Evolutionary conservation across 192 early-diverging fungal genomes (phyloP), one percentile per base, ranked within the genome.

Genomic region (Coemansia sp.): DNA sequence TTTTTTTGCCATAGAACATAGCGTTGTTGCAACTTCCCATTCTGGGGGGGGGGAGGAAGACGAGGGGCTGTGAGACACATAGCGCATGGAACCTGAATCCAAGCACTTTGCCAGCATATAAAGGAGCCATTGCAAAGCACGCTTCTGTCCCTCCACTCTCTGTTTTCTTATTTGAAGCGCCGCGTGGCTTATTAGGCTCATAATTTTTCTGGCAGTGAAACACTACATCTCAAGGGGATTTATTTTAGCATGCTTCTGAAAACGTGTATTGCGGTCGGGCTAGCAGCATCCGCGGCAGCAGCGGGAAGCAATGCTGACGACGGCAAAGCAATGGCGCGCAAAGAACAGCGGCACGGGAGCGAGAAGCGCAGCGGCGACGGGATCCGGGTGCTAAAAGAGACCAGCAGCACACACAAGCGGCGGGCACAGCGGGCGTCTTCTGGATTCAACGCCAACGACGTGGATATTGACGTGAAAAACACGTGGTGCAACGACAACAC

Each of bases 401-500:
- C 45, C 9, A 40, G 17, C 10, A 40, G 37, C 21, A 60, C 56
- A 51, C 56, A 41, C 55, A 66, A 52, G 60, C 48, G 59, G 14
- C 66, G 66, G 37, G 37, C 66, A 0, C 43, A 31, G 54, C 67
- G 71, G 43, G 57, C 59, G 1, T 58, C 66, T 5, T 65, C 67
- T 12, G 68, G 58, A 3, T 66, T 78, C 45, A 54, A 78, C 43
- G 17, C 77, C 8, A 53, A 58, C 64, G 51, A 58, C 32, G 62
- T 75, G 3, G 60, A 57, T 60, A 71, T 66, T 40, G 64, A 61
- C 34, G 62, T 69, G 34, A 71, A 71, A 38, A 71, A 62, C 30
- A 75, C 66, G 20, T 71, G 72, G 79, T 80, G 79, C 47, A 71
- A 66, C 56, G 64, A 80, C 55, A 75, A 80, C 68, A 68, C 67